Evolutionary conservation across 139 green algal species (phyloP).

Genomic region (Chlorella ohadii): DNA sequence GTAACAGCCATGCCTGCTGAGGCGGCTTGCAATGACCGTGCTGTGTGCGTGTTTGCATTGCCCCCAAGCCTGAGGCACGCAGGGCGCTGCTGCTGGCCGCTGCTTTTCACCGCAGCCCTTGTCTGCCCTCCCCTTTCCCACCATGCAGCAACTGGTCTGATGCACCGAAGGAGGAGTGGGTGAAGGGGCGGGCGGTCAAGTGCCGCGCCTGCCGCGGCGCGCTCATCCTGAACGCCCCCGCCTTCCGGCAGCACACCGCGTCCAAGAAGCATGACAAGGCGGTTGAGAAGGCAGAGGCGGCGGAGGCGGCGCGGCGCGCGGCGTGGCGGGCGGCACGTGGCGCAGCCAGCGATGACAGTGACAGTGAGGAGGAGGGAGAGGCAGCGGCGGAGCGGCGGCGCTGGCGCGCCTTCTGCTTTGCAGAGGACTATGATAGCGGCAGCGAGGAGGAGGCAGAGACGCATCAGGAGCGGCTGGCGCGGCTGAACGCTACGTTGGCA

Average conservation of each 20-base stretch:
- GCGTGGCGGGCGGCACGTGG: background rate
- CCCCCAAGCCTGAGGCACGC: no score
- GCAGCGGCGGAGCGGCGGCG: background rate
- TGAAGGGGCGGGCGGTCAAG: constrained; percentile 37
- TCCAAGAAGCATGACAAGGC: constrained; percentile 28
- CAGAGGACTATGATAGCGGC: constrained; percentile 32
- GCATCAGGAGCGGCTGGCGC: constrained; percentile 42
- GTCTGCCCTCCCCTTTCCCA: background rate
- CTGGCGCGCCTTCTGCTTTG: constrained; percentile 44
- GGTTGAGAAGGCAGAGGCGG: background rate
- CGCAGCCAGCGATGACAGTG: background rate
- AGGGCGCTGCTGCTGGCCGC: no score
- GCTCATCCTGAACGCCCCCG: constrained; percentile 44
- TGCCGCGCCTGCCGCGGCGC: constrained; percentile 43
- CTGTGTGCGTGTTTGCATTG: no score
- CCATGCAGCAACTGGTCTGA: constrained; percentile 22
- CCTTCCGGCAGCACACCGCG: constrained; percentile 34
- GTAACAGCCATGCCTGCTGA: no score
- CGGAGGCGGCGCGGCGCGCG: background rate
- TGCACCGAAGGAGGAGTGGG: background rate
- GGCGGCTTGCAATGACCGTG: no score
- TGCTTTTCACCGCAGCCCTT: background rate
- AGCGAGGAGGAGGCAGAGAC: constrained; percentile 48
- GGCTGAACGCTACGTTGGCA: background rate
- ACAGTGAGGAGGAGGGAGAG: constrained; percentile 3